Base-by-base conservation (phyloP, 2,329 filamentous ascomycete species). In the Botrytis elliptica region DNA sequence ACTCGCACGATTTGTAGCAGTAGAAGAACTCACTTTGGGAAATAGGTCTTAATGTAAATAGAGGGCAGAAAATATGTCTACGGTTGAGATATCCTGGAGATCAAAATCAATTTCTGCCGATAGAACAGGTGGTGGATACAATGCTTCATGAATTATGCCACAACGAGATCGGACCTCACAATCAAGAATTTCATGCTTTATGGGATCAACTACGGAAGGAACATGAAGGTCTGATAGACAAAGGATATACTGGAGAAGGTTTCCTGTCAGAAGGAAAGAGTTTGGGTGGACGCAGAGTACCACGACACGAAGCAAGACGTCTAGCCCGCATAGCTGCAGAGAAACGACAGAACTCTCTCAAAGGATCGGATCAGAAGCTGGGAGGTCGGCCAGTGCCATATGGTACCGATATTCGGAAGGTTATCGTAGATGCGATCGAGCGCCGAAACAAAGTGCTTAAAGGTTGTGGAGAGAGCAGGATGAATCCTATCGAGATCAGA, bases 91-190 rank as follows among this genome's bases (percentile, higher is more conserved):
- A 96, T 82, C 85, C 92, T 9, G 86, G 88, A 78, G 93, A 97
- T 81, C 86, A 88, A 16, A 89, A 85, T 57, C 90, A 93, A 78
- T 98, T 98, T 79, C 82, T 97, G 33, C 91, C 92, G 1, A 84
- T 95, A 73, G 94, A 98, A 80, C 86, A 92, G 76, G 87, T 97
- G 12, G 86, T 94, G 62, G 94, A 98, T 82, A 98, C 95, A 0
- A 92, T 98, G 90, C 89, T 98, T 33, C 95, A 98, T 81, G 95
- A 98, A 85, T 88, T 98, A 4, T 91, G 90, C n/a, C 95, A 98
- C 80, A 97, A 92, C 77, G 88, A 94, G 18, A 90, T 92, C 82
- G 94, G 93, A 0, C 93, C 93, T 2, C 95, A 98, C 81, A 90
- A 98, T 80, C 87, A 86, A 65, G 88, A 92, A 52, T 98, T 98